Percentiles rank a stretch among this genome's conserved stretches.
Conservation (phyloP, 2,329 filamentous ascomycete species). For the Didymosphaeria variabile region DNA sequence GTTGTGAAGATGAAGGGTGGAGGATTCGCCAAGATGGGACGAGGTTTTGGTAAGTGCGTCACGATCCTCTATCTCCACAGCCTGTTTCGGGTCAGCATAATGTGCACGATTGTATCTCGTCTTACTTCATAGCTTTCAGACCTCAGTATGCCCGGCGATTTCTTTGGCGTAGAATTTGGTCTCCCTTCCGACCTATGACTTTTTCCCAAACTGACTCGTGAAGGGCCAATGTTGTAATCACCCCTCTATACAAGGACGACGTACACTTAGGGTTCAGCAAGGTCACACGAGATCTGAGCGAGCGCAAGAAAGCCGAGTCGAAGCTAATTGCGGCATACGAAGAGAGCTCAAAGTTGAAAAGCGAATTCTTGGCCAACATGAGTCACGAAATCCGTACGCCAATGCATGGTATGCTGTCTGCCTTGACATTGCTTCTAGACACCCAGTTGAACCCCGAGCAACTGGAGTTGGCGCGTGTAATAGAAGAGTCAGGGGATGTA, state of each 20-base stretch:
- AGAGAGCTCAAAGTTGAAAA: constrained; percentile 70
- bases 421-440: constrained; percentile 58
- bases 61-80: neutral
- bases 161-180: neutral
- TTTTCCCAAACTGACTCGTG: neutral
- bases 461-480: constrained; percentile 64
- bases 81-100: neutral
- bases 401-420: constrained; percentile 59
- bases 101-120: neutral
- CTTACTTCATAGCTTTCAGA: no score
- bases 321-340: constrained; percentile 66
- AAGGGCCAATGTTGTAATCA: constrained; percentile 66
- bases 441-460: constrained; percentile 64
- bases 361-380: constrained; percentile 70
- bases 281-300: constrained; percentile 66
- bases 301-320: constrained; percentile 64
- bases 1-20: constrained; percentile 69
- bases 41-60: constrained; percentile 57
- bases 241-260: constrained; percentile 62
- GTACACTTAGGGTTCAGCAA: constrained; percentile 67
- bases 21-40: constrained; percentile 66
- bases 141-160: neutral
- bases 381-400: constrained; percentile 71
- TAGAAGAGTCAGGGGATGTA: constrained; percentile 67
- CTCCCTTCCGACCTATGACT: neutral